Conservation (phyloP, 257 asterid genomes). For the Misopates orontium region DNA sequence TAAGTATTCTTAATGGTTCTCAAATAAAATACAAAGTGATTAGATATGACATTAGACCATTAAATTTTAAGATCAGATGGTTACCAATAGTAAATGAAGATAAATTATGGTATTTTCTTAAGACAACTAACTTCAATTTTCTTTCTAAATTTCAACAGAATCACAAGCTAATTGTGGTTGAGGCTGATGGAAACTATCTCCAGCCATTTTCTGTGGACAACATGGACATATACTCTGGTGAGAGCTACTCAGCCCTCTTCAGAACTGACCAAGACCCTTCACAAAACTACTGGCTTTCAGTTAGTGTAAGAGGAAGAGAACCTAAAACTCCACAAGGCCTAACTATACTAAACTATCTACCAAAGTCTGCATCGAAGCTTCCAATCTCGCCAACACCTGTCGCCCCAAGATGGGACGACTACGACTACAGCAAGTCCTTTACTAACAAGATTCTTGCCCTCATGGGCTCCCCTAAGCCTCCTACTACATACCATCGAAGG, state of each 20-base stretch:
- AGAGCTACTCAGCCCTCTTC: conserved; percentile 70
- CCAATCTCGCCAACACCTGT: conserved; percentile 56
- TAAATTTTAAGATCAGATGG: neutral
- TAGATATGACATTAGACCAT: no score
- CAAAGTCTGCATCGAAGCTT: conserved; percentile 37
- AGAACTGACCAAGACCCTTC: conserved; percentile 58
- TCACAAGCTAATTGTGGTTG: conserved; percentile 73
- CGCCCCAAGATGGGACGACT: conserved; percentile 71
- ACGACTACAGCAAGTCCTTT: conserved; percentile 53
- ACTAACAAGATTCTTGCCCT: conserved; percentile 42
- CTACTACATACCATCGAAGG: conserved; percentile 35
- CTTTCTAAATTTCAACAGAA: conserved; percentile 32
- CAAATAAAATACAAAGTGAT: no score
- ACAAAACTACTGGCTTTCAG: conserved; percentile 64
- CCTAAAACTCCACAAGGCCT: conserved; percentile 77
- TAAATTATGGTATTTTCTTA: neutral
- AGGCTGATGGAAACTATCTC: conserved; percentile 83
- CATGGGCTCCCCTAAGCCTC: conserved; percentile 51
- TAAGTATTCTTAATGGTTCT: no score
- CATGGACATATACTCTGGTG: conserved; percentile 81
- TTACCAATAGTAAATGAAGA: neutral
- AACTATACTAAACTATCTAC: conserved; percentile 60
- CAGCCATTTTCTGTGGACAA: conserved; percentile 58
- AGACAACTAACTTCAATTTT: neutral
- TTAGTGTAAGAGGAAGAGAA: conserved; percentile 60